A percentile compares a stretch with the other conserved stretches of the same genome.
These are phyloP conservation scores for Mortierella hygrophila DNA, from an alignment of 192 early-diverging fungal genomes.

Conservation along the genomic window DNA sequence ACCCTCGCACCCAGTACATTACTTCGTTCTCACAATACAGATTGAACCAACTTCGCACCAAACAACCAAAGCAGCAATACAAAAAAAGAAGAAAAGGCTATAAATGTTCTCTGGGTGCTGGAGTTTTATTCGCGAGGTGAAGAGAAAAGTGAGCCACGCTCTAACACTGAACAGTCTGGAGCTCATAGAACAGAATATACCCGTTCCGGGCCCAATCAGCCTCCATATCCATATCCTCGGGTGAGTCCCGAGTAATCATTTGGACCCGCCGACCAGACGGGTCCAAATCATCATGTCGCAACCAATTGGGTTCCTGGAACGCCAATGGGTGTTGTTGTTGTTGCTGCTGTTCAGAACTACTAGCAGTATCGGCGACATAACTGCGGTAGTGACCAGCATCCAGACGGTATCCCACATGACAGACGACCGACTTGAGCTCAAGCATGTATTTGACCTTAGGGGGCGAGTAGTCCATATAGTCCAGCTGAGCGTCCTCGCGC, in stretches of 20 bases:
- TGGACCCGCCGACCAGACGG: conserved; percentile 61
- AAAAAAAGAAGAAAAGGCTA: too few species aligned
- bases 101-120: not conserved
- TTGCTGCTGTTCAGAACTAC: conserved; percentile 3
- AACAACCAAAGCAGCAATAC: too few species aligned
- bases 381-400: conserved; percentile 68
- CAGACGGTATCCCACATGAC: conserved; percentile 64
- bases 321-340: conserved; percentile 40
- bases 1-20: not conserved
- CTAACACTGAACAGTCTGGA: conserved; percentile 57
- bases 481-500: conserved; percentile 17
- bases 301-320: conserved; percentile 58
- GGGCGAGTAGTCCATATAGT: conserved; percentile 42
- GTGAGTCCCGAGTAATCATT: conserved; percentile 25
- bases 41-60: not conserved
- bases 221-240: conserved; percentile 53
- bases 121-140: not conserved
- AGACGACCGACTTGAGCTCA: conserved; percentile 67
- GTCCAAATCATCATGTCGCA: conserved; percentile 74
- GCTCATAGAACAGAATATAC: conserved; percentile 76
- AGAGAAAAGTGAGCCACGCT: too few species aligned
- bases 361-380: conserved; percentile 53
- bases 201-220: conserved; percentile 60
- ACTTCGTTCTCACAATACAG: not conserved
- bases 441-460: conserved; percentile 64